A percentile compares a stretch with the other conserved stretches of the same genome.
phyloP scores from a whole-genome alignment of 1,284 basidiomycete genomes.

The Gymnopus androsaceus region DNA sequence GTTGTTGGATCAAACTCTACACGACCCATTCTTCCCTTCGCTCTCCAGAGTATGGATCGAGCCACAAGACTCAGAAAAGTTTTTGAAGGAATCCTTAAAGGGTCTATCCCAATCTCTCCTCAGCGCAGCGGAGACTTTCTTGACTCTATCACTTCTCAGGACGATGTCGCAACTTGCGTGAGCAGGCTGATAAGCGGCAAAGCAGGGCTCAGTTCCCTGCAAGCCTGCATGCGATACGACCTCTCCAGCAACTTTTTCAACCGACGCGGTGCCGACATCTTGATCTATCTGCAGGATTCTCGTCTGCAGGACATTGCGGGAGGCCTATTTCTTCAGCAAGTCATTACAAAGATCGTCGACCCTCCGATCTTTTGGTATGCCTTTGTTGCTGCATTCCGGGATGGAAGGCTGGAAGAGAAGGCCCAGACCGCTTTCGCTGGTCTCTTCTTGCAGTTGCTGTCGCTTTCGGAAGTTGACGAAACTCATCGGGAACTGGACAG shows the following conservation, averaged over 20 bases:
- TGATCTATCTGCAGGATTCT: constrained; percentile 44
- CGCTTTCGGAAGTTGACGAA: constrained; percentile 37
- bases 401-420: constrained; percentile 35
- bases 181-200: constrained; percentile 41
- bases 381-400: constrained; percentile 30
- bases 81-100: neutral
- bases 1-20: neutral
- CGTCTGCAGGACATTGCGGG: constrained; percentile 38
- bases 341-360: constrained; percentile 47
- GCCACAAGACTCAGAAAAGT: neutral
- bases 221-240: constrained; percentile 46
- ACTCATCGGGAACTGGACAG: constrained; percentile 37
- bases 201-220: constrained; percentile 43
- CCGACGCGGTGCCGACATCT: constrained; percentile 36
- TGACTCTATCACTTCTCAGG: constrained; percentile 46
- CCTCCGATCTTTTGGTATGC: constrained; percentile 45
- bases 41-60: neutral
- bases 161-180: constrained; percentile 41
- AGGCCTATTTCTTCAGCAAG: constrained; percentile 43
- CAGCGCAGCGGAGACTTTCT: constrained; percentile 25
- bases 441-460: constrained; percentile 52
- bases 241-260: constrained; percentile 46
- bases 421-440: constrained; percentile 47
- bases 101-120: neutral
- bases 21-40: neutral